Percentiles rank a stretch among this genome's conserved stretches.
Evolutionary conservation across 225 moss, liverwort and hornwort genomes (phyloP).

Genomic region (Pseudoscleropodium purum): DNA sequence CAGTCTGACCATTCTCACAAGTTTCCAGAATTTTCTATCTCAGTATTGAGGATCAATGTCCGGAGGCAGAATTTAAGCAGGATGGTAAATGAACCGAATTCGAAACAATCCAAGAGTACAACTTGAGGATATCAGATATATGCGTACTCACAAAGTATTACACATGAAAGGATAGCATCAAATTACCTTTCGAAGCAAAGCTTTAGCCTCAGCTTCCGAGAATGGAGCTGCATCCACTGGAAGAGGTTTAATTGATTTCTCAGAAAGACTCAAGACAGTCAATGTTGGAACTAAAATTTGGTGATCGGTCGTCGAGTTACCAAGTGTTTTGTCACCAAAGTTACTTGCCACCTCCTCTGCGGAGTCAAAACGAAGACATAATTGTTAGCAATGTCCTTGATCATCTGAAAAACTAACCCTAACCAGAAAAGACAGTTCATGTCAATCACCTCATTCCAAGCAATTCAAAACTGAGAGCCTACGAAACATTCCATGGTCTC

Average conservation of each 20-base stretch:
- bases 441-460: not conserved
- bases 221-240: conserved; percentile 18
- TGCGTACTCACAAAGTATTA: not conserved
- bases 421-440: not conserved
- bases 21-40: not conserved
- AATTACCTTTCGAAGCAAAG: conserved; percentile 50
- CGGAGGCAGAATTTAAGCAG: not conserved
- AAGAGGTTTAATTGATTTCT: conserved; percentile 20
- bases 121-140: not conserved
- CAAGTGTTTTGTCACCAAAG: conserved; percentile 23
- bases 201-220: conserved; percentile 34
- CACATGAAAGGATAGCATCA: not conserved
- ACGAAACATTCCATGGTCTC: not conserved
- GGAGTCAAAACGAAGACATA: not conserved
- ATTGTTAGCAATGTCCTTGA: not conserved
- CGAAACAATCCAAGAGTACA: not conserved
- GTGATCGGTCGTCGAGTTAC: conserved; percentile 38
- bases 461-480: not conserved
- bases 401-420: not conserved
- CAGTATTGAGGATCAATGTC: not conserved
- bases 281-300: conserved; percentile 44
- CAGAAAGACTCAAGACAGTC: conserved; percentile 19
- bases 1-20: not conserved
- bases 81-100: not conserved
- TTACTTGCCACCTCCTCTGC: conserved; percentile 41